Percentiles rank a stretch among this genome's conserved stretches.
Conservation (phyloP, 2,329 filamentous ascomycete species). For the Colletotrichum incanum region DNA sequence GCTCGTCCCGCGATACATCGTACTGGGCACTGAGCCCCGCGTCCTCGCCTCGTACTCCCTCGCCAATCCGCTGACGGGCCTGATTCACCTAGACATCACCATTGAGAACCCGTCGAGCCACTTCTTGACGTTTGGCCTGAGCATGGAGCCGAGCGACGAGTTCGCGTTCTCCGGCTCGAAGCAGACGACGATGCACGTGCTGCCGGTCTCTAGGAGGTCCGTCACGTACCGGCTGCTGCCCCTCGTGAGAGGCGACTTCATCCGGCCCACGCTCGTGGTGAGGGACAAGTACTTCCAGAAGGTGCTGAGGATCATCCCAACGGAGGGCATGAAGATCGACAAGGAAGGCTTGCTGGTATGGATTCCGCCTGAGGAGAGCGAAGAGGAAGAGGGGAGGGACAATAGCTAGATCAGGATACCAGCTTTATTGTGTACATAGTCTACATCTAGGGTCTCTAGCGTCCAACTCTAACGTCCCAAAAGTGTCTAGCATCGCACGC, state of each 20-base stretch:
- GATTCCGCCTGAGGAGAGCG: conserved; percentile 65
- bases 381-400: conserved; percentile 42
- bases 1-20: conserved; percentile 83
- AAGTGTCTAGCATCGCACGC: neutral
- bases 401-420: conserved; percentile 25
- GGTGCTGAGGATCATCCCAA: conserved; percentile 84
- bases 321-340: conserved; percentile 78
- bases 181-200: conserved; percentile 82
- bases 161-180: conserved; percentile 96
- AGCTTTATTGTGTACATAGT: conserved; percentile 32
- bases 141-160: conserved; percentile 92
- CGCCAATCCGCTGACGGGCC: conserved; percentile 50
- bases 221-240: conserved; percentile 84
- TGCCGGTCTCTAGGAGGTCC: conserved; percentile 83
- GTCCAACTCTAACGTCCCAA: neutral
- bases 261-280: conserved; percentile 81
- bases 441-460: conserved; percentile 30
- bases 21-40: conserved; percentile 88
- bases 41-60: conserved; percentile 77
- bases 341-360: conserved; percentile 77
- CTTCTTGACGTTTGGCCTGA: conserved; percentile 92
- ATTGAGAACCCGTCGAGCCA: conserved; percentile 96
- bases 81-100: conserved; percentile 70
- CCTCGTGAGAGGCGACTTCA: conserved; percentile 75
- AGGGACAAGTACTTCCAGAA: conserved; percentile 96